Conservation (phyloP, 345 rosid species). For the Conringia planisiliqua region DNA sequence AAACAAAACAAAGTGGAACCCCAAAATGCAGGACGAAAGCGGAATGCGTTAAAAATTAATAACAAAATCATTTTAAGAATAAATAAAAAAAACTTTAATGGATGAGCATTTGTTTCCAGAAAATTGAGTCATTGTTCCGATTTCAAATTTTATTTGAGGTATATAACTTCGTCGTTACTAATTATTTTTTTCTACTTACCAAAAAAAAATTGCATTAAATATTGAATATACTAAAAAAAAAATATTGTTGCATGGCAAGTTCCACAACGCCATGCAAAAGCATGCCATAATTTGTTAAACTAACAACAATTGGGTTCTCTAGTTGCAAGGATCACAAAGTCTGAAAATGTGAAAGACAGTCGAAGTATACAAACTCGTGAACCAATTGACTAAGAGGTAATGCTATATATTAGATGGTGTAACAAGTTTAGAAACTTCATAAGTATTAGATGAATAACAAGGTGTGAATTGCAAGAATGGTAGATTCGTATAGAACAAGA, state of each 20-base stretch:
- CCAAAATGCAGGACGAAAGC: conserved; percentile 35
- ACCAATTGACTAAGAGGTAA: background rate
- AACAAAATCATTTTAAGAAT: background rate
- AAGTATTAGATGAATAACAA: background rate
- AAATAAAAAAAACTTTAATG: background rate
- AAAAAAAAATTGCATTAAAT: background rate
- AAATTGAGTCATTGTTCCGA: background rate
- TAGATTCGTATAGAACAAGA: background rate
- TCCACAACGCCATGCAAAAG: conserved; percentile 8
- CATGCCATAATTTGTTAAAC: background rate
- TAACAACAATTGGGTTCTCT: background rate
- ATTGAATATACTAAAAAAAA: background rate
- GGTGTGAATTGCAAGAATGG: background rate
- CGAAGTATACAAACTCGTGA: background rate
- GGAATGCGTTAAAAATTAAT: background rate
- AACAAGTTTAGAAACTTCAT: background rate
- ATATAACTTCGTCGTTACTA: background rate
- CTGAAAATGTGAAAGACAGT: background rate
- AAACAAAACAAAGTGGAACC: conserved; percentile 34
- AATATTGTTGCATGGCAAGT: background rate
- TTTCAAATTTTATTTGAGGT: background rate
- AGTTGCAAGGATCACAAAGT: background rate
- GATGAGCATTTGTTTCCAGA: background rate
- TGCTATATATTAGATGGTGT: background rate
- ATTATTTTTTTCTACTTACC: background rate